Percentiles rank a stretch among this genome's conserved stretches.
Evolutionary conservation across 2,329 filamentous ascomycete genomes (phyloP).

Genomic region (Monosporascus sp.): DNA sequence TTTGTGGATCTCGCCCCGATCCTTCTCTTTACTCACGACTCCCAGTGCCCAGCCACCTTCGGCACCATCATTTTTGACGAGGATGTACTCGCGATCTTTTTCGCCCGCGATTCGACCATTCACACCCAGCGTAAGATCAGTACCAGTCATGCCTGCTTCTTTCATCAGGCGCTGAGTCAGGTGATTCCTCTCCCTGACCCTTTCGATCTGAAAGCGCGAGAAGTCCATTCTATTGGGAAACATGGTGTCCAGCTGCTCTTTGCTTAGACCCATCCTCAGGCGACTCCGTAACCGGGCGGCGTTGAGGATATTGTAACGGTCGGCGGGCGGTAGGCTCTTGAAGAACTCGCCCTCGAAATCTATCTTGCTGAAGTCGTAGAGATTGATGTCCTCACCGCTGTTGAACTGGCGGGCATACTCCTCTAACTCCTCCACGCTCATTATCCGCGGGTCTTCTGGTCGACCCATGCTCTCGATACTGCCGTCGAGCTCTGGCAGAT

Average conservation of each 20-base stretch:
- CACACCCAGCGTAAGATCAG: slow-evolving; percentile 63
- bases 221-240: slow-evolving; percentile 98
- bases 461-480: slow-evolving; percentile 81
- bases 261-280: slow-evolving; percentile 90
- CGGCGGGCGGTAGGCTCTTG: slow-evolving; percentile 77
- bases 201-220: slow-evolving; percentile 91
- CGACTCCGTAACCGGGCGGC: slow-evolving; percentile 83
- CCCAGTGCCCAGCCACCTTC: slow-evolving; percentile 95
- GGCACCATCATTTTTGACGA: slow-evolving; percentile 91
- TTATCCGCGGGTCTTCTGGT: slow-evolving; percentile 88
- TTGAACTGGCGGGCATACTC: slow-evolving; percentile 92
- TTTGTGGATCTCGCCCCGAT: slow-evolving; percentile 73
- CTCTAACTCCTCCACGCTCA: slow-evolving; percentile 91
- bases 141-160: slow-evolving; percentile 80
- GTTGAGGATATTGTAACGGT: slow-evolving; percentile 96
- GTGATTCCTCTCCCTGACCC: slow-evolving; percentile 87
- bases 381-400: slow-evolving; percentile 80
- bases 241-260: slow-evolving; percentile 93
- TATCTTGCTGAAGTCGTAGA: slow-evolving; percentile 98
- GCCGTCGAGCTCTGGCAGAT: slow-evolving; percentile 79
- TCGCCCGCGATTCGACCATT: slow-evolving; percentile 73
- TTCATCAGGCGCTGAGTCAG: slow-evolving; percentile 93
- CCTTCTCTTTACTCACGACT: slow-evolving; percentile 81
- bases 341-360: slow-evolving; percentile 97
- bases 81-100: slow-evolving; percentile 85